These are phyloP conservation scores for Hibiscus trionum DNA, from an alignment of 345 rosid species.

Conservation along the genomic window DNA sequence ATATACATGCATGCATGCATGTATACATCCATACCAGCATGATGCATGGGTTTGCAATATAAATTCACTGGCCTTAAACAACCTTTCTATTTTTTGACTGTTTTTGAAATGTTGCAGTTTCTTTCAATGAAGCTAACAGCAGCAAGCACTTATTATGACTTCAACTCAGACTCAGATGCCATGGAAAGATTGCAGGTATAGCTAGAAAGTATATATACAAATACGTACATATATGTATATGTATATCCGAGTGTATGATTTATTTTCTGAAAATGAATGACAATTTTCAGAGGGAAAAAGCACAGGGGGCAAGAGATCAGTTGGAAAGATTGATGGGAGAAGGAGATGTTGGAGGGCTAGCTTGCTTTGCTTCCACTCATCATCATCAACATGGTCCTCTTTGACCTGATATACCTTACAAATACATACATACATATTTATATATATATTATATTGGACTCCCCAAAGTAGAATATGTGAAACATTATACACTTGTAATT, in stretches of 20 bases:
- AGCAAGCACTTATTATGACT: slow-evolving; percentile 68
- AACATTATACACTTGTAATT: slow-evolving; percentile 15
- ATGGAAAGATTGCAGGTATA: slow-evolving; percentile 30
- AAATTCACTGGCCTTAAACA: neutral
- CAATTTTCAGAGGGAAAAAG: slow-evolving; percentile 46
- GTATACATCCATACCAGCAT: neutral
- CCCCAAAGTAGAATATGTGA: slow-evolving; percentile 4
- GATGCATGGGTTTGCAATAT: neutral
- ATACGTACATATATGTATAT: neutral
- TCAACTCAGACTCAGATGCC: slow-evolving; percentile 59
- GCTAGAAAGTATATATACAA: neutral
- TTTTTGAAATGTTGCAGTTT: slow-evolving; percentile 40
- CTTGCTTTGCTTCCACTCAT: slow-evolving; percentile 38
- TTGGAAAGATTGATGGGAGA: slow-evolving; percentile 46
- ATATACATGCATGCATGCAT: neutral
- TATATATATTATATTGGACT: neutral
- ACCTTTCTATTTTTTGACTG: neutral
- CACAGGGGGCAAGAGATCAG: slow-evolving; percentile 42
- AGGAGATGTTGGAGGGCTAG: slow-evolving; percentile 32
- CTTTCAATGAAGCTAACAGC: slow-evolving; percentile 80
- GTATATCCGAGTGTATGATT: neutral
- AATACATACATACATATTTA: neutral
- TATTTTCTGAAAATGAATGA: neutral
- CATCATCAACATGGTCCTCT: slow-evolving; percentile 14
- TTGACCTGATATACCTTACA: slow-evolving; percentile 11